Evolutionary conservation across 2,329 filamentous ascomycete genomes (phyloP), one percentile per base, ranked within the genome.

Genomic region (Polytolypa hystricis): DNA sequence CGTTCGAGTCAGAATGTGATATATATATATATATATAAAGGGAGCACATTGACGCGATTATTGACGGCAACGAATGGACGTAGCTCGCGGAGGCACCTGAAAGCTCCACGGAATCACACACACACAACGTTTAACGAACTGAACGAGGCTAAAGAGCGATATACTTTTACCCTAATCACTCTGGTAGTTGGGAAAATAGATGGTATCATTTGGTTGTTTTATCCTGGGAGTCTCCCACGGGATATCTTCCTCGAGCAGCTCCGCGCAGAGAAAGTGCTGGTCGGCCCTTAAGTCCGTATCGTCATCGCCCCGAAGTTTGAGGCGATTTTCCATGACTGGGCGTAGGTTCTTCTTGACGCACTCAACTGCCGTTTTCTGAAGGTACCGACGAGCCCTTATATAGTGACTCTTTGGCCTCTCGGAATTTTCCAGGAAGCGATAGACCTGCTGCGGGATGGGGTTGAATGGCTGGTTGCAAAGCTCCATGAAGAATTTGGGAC

Each of bases 201-300:
- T n/a, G n/a, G n/a, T n/a, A n/a, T n/a, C n/a, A n/a, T n/a, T n/a
- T n/a, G n/a, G n/a, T n/a, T n/a, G n/a, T n/a, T n/a, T n/a, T n/a
- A n/a, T n/a, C n/a, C n/a, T n/a, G n/a, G 21, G 21, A n/a, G n/a
- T 25, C 7, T 25, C 21, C 30, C 30, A 32, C 11, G 31, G 31
- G n/a, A 33, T 15, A 25, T 33, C 31, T 5, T 19, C 2, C 5
- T 33, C 17, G 17, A 10, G 5, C 9, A 33, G n/a, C 19, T n/a
- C 11, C 20, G 18, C 15, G 14, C 31, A 33, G n/a, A 33, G 18
- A 33, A 33, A 21, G 15, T n/a, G 10, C 10, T 32, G 8, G 8
- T 8, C 4, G 2, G n/a, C 2, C 5, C 27, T n/a, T 12, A 16
- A 9, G n/a, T 32, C n/a, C 7, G 11, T 11, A 8, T 32, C 30